phyloP scores from a whole-genome alignment of 148 eudicot genomes.

The Fallopia convolvulus region DNA sequence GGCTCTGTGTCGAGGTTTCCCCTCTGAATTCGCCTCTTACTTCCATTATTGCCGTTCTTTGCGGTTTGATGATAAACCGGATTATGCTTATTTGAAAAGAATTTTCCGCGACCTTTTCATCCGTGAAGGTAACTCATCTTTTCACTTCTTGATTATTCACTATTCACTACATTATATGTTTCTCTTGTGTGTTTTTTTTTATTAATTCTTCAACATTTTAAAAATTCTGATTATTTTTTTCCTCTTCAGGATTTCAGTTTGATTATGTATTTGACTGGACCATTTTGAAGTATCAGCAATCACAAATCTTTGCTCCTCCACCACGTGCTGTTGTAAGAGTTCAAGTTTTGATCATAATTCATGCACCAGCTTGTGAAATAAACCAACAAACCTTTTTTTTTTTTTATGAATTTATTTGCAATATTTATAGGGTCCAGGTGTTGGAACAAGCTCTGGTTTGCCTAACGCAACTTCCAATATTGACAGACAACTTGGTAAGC shows the following conservation, averaged over 20 bases:
- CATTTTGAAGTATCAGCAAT: conserved; percentile 57
- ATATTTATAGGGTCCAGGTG: conserved; percentile 43
- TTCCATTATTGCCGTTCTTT: conserved; percentile 84
- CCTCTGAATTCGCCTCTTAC: conserved; percentile 84
- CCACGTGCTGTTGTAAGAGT: conserved; percentile 71
- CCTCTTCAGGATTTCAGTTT: conserved; percentile 67
- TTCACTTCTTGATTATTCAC: background rate
- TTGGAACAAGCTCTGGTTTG: conserved; percentile 83
- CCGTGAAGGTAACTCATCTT: conserved; percentile 47
- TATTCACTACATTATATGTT: background rate
- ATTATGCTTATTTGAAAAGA: conserved; percentile 82
- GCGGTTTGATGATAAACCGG: conserved; percentile 89
- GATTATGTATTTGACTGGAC: conserved; percentile 72
- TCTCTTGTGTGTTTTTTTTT: background rate
- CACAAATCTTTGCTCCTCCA: conserved; percentile 71
- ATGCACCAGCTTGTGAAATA: background rate
- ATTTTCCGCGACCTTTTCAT: conserved; percentile 83
- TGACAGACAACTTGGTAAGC: conserved; percentile 59
- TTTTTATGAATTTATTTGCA: background rate
- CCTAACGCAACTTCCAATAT: conserved; percentile 41
- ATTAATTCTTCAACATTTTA: background rate
- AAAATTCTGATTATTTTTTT: background rate
- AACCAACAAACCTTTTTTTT: background rate
- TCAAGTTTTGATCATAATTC: background rate
- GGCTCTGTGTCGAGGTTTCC: conserved; percentile 85